Evolutionary conservation across 768 basidiomycete genomes (phyloP).

Genomic region (Pisolithus albus): DNA sequence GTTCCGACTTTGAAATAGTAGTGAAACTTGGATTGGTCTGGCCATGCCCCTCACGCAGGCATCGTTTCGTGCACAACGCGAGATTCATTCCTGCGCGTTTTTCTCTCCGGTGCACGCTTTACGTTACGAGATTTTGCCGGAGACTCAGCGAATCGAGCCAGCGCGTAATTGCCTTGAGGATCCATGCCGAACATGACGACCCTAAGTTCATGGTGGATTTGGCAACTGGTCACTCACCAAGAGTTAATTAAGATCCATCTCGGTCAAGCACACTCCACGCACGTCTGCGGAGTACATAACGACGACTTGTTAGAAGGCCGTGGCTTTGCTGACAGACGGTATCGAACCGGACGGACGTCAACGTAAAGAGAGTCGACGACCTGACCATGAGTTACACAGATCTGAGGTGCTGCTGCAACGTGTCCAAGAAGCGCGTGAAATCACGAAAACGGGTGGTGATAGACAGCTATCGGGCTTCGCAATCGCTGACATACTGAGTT

Average conservation of each 20-base stretch:
- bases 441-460: conserved; percentile 27
- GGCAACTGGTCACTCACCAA: conserved; percentile 16
- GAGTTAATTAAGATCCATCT: conserved; percentile 30
- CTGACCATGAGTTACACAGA: conserved; percentile 21
- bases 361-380: conserved; percentile 28
- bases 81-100: conserved; percentile 30
- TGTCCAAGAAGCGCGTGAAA: conserved; percentile 30
- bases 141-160: conserved; percentile 32
- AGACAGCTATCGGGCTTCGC: conserved; percentile 25
- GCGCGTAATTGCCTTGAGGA: conserved; percentile 33
- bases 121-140: conserved; percentile 29
- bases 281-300: conserved; percentile 31
- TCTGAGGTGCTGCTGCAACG: conserved; percentile 30
- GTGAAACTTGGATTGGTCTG: conserved; percentile 29
- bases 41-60: conserved; percentile 30
- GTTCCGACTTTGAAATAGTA: conserved; percentile 30
- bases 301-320: conserved; percentile 27
- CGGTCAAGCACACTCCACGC: conserved; percentile 28
- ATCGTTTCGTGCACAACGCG: conserved; percentile 21
- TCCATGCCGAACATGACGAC: conserved; percentile 22
- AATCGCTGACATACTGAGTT: conserved; percentile 12
- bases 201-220: conserved; percentile 20
- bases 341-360: conserved; percentile 15
- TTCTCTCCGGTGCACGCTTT: conserved; percentile 25
- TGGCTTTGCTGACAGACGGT: conserved; percentile 17